These are phyloP conservation scores for Asterella californica DNA, from an alignment of 225 moss, liverwort and hornwort genomes.

Conservation along the genomic window DNA sequence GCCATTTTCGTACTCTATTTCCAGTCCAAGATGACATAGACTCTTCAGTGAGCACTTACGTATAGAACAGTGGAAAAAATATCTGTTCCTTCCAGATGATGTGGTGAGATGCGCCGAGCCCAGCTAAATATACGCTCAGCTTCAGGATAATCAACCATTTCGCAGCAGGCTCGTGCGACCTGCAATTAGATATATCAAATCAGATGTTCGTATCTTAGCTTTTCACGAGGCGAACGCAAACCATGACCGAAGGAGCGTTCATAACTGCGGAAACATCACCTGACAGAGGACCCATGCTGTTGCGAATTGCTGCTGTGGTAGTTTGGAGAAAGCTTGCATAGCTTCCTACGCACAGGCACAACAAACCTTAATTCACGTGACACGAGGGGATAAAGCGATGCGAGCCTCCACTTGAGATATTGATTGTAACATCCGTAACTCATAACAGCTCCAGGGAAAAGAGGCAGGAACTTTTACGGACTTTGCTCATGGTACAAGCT, in stretches of 20 bases:
- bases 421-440: background rate
- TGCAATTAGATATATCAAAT: constrained; percentile 11
- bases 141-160: constrained; percentile 98
- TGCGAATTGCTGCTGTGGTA: constrained; percentile 85
- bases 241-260: background rate
- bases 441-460: background rate
- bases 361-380: background rate
- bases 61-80: constrained; percentile 92
- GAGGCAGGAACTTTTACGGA: too few relatives aligned
- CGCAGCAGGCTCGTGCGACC: constrained; percentile 87
- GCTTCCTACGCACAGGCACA: constrained; percentile 50
- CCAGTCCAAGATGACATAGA: too few relatives aligned
- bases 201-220: background rate
- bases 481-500: too few relatives aligned
- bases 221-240: too few relatives aligned
- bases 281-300: constrained; percentile 97
- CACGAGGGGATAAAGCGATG: too few relatives aligned
- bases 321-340: constrained; percentile 77
- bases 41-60: constrained; percentile 20
- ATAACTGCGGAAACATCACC: constrained; percentile 19
- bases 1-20: too few relatives aligned
- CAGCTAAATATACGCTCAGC: constrained; percentile 93
- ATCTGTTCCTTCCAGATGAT: constrained; percentile 86
- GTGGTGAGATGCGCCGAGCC: constrained; percentile 85
- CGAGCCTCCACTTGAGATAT: background rate